Evolutionary conservation across 106 monocot genomes (phyloP).

Genomic region (Dioscorea alata): DNA sequence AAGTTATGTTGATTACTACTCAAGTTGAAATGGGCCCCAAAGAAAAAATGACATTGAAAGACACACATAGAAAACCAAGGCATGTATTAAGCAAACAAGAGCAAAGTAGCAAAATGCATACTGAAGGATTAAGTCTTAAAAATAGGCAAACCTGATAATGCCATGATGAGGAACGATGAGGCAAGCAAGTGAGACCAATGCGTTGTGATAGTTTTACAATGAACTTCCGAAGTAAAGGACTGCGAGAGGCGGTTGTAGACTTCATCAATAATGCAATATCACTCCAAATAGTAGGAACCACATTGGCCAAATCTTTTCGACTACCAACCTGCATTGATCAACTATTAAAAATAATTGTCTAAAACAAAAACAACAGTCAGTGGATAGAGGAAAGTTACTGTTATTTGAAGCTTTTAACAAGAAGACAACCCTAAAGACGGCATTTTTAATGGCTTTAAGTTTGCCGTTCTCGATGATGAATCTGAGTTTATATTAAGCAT

Average conservation of each 20-base stretch:
- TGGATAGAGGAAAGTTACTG: too few species aligned
- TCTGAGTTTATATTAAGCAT: too few species aligned
- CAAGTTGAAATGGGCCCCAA: too few species aligned
- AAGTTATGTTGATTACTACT: too few species aligned
- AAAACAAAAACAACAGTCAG: too few species aligned
- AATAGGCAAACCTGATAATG: conserved; percentile 58
- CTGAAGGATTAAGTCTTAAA: neutral
- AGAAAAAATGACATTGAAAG: too few species aligned
- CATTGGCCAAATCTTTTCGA: conserved; percentile 43
- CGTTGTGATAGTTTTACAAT: conserved; percentile 81
- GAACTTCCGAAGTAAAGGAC: conserved; percentile 83
- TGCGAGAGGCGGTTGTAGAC: conserved; percentile 53
- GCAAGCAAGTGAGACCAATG: conserved; percentile 80
- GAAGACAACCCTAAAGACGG: too few species aligned
- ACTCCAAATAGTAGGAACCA: conserved; percentile 53
- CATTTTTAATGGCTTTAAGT: too few species aligned
- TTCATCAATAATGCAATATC: conserved; percentile 64
- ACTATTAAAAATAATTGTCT: neutral
- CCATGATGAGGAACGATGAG: conserved; percentile 70
- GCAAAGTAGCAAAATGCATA: neutral
- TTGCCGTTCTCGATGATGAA: too few species aligned
- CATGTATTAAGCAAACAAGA: neutral
- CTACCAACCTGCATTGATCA: conserved; percentile 58
- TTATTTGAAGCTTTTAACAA: too few species aligned
- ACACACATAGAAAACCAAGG: too few species aligned